Base-by-base conservation (phyloP, 768 basidiomycete genomes). In the Cantharellus cinnabarinus region DNA sequence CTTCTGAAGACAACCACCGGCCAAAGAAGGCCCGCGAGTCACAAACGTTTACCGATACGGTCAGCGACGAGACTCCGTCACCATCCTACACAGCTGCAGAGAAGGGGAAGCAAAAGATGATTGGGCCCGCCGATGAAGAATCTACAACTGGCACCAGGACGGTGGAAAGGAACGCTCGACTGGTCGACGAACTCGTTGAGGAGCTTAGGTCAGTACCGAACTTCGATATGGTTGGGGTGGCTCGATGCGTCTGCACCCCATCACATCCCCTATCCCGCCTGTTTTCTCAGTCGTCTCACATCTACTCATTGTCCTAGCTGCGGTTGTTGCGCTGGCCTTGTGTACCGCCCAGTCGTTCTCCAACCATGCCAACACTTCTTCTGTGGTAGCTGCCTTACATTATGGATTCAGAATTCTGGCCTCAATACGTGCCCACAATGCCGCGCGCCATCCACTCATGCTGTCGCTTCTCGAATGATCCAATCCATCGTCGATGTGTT, bases 341-440 rank as follows among this genome's bases (percentile, higher is more conserved):
- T 85, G 60, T 88, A 90, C 60, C 56, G 20, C 61, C 88, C 88
- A 2, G 87, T 90, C 14, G 72, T 88, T 38, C 84, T 90, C 57
- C 75, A 77, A 41, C 88, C 88, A 39, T 90, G 88, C 68, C 85
- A 89, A 64, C 88, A 90, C 74, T 88, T 85, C 75, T 89, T 89
- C 67, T 90, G 88, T 66, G 88, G 88, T 69, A 89, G 87, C 66
- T 89, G 87, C 68, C 84, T 83, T 67, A 73, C 79, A 1, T 77
- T 89, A 57, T 90, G 88, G 88, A 79, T 89, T 68, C 77, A 78
- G 86, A 89, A 89, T 64, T 84, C 85, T 41, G 88, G 87, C 58
- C 82, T 83, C 20, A 54, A 54, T 37, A 85, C 79, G 64, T 90
- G 88, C 67, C 88, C 88, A 10, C 80, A 83, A 3, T 90, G 88